Conservation (phyloP, 2,329 filamentous ascomycete genomes). For the Aureobasidium sp. region DNA sequence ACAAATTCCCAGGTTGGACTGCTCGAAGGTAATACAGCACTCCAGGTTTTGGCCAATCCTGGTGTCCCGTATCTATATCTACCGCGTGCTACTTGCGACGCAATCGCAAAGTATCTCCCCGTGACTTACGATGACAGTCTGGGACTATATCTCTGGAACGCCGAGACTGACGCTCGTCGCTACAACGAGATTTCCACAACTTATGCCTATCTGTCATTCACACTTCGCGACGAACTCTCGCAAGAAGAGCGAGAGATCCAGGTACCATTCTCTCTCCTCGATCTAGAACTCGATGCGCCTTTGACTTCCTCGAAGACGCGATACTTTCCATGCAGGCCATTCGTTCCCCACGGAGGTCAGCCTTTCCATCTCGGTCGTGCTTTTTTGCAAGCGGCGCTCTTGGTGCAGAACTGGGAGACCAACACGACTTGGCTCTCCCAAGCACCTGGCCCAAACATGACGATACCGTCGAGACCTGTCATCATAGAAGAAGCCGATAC, state of each 20-base stretch:
- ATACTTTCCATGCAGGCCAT: constrained; percentile 2
- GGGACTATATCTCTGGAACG: not conserved
- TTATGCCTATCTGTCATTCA: not conserved
- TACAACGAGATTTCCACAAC: not conserved
- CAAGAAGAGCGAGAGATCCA: not conserved
- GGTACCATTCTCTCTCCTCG: not conserved
- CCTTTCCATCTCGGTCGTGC: constrained; percentile 5
- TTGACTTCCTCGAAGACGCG: not conserved
- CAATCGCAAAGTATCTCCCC: not conserved
- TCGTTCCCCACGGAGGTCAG: not conserved
- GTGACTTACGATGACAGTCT: not conserved
- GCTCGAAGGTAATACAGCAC: not conserved
- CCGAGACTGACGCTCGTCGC: not conserved
- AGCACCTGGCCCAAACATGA: not conserved
- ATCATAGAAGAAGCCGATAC: not conserved
- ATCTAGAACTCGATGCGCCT: not conserved
- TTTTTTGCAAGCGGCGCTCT: not conserved
- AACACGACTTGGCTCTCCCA: not conserved
- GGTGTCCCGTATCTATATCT: constrained; percentile 5
- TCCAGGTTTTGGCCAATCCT: not conserved
- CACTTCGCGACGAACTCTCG: not conserved
- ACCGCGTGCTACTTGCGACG: not conserved
- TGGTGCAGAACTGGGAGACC: constrained; percentile 7
- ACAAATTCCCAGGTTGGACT: not conserved
- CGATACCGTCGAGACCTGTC: not conserved